These are phyloP conservation scores for Kandelia obovata DNA, from an alignment of 345 rosid species.

Conservation along the genomic window DNA sequence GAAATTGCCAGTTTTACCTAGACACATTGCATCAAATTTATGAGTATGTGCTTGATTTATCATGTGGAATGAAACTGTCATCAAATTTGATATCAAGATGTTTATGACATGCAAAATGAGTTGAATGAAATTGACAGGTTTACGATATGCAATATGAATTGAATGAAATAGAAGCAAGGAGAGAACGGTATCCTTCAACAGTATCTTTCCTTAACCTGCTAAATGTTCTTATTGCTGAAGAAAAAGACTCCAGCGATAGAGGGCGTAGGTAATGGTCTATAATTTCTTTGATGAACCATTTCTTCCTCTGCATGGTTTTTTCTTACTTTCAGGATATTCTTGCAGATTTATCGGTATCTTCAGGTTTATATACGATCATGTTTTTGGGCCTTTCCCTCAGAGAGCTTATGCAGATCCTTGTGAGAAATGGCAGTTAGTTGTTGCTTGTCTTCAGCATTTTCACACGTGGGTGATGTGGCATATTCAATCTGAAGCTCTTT, in stretches of 20 bases:
- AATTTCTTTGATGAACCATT: constrained; percentile 8
- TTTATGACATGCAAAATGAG: too few relatives aligned
- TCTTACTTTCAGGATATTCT: constrained; percentile 24
- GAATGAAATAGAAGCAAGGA: constrained; percentile 96
- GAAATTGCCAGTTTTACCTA: not conserved
- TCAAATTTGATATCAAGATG: not conserved
- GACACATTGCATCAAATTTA: not conserved
- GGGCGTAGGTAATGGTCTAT: constrained; percentile 68
- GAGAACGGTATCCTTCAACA: constrained; percentile 86
- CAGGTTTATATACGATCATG: constrained; percentile 85
- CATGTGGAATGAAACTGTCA: not conserved
- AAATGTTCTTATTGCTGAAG: constrained; percentile 81
- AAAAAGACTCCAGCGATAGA: constrained; percentile 77
- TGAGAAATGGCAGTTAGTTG: constrained; percentile 92
- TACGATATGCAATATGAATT: constrained; percentile 97
- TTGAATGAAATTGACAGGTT: constrained; percentile 40
- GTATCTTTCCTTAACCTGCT: constrained; percentile 84
- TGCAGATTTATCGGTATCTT: constrained; percentile 92
- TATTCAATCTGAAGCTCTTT: constrained; percentile 1
- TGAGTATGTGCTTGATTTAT: not conserved
- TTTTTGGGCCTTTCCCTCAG: constrained; percentile 88
- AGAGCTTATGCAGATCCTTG: constrained; percentile 91
- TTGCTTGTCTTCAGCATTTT: constrained; percentile 94
- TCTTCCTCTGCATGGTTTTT: constrained; percentile 12
- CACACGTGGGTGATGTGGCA: constrained; percentile 56